Base-by-base conservation (phyloP, 1,139 yeast species). In the Sugiyamaella castrensis region DNA sequence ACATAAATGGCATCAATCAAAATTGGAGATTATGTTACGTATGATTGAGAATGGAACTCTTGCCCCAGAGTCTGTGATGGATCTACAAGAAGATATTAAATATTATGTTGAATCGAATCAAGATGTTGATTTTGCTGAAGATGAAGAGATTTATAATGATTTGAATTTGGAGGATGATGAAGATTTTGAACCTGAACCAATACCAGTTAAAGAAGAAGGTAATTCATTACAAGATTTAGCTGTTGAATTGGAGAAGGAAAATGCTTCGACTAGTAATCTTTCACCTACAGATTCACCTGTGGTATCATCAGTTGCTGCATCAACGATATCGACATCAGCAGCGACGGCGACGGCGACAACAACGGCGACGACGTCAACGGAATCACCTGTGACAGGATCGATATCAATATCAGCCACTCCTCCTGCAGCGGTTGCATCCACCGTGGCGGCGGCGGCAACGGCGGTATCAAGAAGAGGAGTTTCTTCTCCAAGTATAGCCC, bases 121-220 rank as follows among this genome's bases (percentile, higher is more conserved):
- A 68, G 97, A 89, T 51, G 95, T 84, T n/a, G 96, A 91, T 62
- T 94, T 89, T 67, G 87, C 92, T 24, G 98, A 92, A 63, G 96
- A 92, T 67, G 98, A 92, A 60, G 92, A 89, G 32, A 81, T 92
- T 56, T 92, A 92, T 65, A 98, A 92, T 58, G 89, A 82, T 51
- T 76, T 92, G 57, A 92, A 87, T 47, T 76, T 88, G 46, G 88
- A 81, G 49, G 88, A 83, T 40, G 85, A 80, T 43, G 81, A 78
- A 47, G 73, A 73, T 7, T 73, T 71, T 46, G 82, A 80, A 26
- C 71, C 72, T 27, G 74, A 73, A 50, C 46, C 49, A 13, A 45
- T 43, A 72, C 72, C 29, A 29, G 62, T 54, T 5, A 52, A 61
- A 31, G 70, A 62, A 43, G 71, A 63, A 51, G 67, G 63, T 27